phyloP scores from a whole-genome alignment of 176 grass and related monocot species.

The Phoenix roebelenii region DNA sequence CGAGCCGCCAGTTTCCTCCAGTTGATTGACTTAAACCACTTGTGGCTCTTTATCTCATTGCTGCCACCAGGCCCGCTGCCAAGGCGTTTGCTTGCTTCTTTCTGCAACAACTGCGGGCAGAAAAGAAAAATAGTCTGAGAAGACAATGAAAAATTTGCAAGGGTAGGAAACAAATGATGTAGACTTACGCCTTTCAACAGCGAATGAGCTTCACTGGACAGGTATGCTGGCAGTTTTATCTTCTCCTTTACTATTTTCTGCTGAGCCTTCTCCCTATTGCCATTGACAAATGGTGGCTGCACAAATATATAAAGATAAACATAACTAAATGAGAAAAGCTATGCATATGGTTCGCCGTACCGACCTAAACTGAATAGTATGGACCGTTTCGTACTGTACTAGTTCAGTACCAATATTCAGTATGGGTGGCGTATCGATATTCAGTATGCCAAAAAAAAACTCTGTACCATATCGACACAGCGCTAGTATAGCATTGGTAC shows the following conservation, averaged over 20 bases:
- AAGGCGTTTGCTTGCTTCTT: constrained; percentile 67
- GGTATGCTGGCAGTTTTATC: constrained; percentile 67
- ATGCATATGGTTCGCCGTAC: too few relatives aligned
- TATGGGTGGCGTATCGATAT: too few relatives aligned
- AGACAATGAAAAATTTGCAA: background rate
- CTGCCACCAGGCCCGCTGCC: constrained; percentile 53
- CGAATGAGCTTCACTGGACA: constrained; percentile 86
- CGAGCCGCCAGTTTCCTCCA: constrained; percentile 75
- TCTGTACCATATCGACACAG: too few relatives aligned
- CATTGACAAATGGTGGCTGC: constrained; percentile 84
- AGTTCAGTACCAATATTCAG: too few relatives aligned
- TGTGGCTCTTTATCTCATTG: constrained; percentile 84
- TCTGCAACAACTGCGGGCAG: constrained; percentile 54
- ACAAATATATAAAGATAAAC: constrained; percentile 7
- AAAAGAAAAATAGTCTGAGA: background rate
- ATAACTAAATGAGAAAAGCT: too few relatives aligned
- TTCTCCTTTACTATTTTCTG: constrained; percentile 95
- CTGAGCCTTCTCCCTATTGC: constrained; percentile 81
- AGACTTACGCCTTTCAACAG: constrained; percentile 87
- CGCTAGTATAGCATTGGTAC: too few relatives aligned
- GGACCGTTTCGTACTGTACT: too few relatives aligned
- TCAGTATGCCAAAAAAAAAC: too few relatives aligned
- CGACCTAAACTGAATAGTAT: too few relatives aligned
- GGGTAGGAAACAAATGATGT: constrained; percentile 4
- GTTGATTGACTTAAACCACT: constrained; percentile 89